Conservation (phyloP, 2,329 filamentous ascomycete genomes). For the Cryphonectria nitschkei region DNA sequence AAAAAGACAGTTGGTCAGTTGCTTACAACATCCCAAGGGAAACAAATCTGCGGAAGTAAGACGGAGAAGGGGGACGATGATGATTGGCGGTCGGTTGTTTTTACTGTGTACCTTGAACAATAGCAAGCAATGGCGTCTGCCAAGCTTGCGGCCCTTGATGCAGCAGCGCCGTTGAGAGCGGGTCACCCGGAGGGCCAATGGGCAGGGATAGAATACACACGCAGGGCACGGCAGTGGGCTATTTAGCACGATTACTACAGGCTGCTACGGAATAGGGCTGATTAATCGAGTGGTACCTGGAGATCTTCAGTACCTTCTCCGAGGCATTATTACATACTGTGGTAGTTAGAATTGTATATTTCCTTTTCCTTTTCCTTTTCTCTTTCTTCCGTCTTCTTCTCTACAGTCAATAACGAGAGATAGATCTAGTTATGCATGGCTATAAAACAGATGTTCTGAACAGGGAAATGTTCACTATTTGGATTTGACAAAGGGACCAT, state of each 20-base stretch:
- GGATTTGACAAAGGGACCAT: background rate
- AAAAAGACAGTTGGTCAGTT: constrained; percentile 2
- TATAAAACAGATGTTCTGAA: background rate
- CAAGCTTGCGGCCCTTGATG: constrained; percentile 18
- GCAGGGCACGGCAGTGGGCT: background rate
- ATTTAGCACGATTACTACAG: background rate
- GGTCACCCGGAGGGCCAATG: background rate
- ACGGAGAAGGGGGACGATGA: constrained; percentile 2
- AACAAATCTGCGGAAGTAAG: constrained; percentile 10
- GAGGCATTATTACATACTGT: background rate
- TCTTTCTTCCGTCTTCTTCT: background rate
- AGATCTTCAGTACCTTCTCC: constrained; percentile 1
- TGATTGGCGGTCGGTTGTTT: constrained; percentile 7
- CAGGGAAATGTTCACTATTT: background rate
- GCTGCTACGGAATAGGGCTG: background rate
- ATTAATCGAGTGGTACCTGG: background rate
- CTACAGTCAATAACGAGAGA: background rate
- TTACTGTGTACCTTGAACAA: constrained; percentile 1
- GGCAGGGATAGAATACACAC: background rate
- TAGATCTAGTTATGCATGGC: background rate
- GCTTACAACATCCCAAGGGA: background rate
- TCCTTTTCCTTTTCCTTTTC: background rate
- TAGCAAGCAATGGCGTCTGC: constrained; percentile 10
- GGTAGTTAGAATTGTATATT: background rate
- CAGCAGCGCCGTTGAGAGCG: constrained; percentile 2